phyloP scores from a whole-genome alignment of 2,329 filamentous ascomycete genomes.

The Aspergillus ochraceoroseus region DNA sequence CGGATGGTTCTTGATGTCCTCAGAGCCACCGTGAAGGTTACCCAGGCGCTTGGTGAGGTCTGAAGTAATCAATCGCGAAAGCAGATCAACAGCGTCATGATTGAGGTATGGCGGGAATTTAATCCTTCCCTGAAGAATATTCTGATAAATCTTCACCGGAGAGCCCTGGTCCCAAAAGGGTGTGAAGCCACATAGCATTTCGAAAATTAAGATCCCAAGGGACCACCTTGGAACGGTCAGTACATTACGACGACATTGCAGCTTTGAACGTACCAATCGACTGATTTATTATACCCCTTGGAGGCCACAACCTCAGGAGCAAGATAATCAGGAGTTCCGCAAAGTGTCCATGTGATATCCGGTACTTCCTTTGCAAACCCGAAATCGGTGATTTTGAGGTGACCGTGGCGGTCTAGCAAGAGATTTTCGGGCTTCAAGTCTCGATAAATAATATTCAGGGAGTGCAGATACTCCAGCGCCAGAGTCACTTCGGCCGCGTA shows the following conservation, averaged over 20 bases:
- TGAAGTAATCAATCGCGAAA: slow-evolving; percentile 87
- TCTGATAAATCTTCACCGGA: slow-evolving; percentile 99
- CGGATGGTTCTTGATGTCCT: slow-evolving; percentile 89
- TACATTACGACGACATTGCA: background rate
- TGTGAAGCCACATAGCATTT: slow-evolving; percentile 98
- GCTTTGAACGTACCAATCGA: slow-evolving; percentile 88
- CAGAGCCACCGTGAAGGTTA: slow-evolving; percentile 83
- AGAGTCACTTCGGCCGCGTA: slow-evolving; percentile 96
- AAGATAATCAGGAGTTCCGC: slow-evolving; percentile 94
- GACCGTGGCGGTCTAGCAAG: slow-evolving; percentile 83
- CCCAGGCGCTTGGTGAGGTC: slow-evolving; percentile 93
- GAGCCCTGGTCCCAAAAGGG: slow-evolving; percentile 98
- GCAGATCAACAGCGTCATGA: slow-evolving; percentile 84
- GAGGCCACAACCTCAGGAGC: slow-evolving; percentile 98
- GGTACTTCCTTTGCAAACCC: slow-evolving; percentile 97
- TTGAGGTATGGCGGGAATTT: slow-evolving; percentile 97
- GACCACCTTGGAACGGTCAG: slow-evolving; percentile 69
- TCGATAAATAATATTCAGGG: slow-evolving; percentile 93
- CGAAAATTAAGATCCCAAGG: slow-evolving; percentile 94
- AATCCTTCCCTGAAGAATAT: slow-evolving; percentile 90
- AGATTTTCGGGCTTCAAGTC: slow-evolving; percentile 95
- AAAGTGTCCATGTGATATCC: slow-evolving; percentile 98
- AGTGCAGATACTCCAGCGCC: slow-evolving; percentile 90
- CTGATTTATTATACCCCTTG: slow-evolving; percentile 99
- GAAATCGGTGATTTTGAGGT: slow-evolving; percentile 97